Evolutionary conservation across 441 rosid species (phyloP).

Genomic region (Hura crepitans): DNA sequence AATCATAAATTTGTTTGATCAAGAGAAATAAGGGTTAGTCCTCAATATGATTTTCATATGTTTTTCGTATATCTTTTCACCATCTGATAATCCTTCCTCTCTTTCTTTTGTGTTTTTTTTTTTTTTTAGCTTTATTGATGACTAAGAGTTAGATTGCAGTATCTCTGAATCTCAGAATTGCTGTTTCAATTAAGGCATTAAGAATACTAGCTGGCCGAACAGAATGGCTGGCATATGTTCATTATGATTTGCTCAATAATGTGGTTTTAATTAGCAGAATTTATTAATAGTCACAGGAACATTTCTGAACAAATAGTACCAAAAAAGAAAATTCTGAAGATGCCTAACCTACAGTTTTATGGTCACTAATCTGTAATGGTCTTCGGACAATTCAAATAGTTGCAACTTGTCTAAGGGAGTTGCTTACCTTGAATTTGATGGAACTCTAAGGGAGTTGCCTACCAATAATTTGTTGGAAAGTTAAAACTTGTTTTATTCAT

Average conservation of each 20-base stretch:
- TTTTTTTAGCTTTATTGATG: not conserved
- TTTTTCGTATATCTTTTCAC: no score
- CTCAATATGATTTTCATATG: no score
- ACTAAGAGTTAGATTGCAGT: not conserved
- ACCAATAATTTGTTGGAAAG: no score
- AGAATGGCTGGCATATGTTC: not conserved
- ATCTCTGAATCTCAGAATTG: not conserved
- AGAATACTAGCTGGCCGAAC: constrained; percentile 3
- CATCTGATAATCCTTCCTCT: no score
- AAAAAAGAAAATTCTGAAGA: not conserved
- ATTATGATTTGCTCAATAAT: not conserved
- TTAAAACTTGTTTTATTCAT: no score
- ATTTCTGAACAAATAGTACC: not conserved
- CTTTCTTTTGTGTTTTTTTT: not conserved
- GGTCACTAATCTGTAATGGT: no score
- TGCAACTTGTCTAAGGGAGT: no score
- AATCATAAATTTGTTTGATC: not conserved
- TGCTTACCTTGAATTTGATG: no score
- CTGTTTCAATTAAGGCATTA: not conserved
- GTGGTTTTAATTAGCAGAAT: not conserved
- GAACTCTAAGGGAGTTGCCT: no score
- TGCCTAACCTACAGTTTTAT: not conserved
- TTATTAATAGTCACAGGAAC: not conserved
- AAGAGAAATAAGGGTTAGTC: not conserved
- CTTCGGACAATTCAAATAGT: no score